Evolutionary conservation across 2,329 filamentous ascomycete species (phyloP).

Genomic region (Aspergillus sp.): DNA sequence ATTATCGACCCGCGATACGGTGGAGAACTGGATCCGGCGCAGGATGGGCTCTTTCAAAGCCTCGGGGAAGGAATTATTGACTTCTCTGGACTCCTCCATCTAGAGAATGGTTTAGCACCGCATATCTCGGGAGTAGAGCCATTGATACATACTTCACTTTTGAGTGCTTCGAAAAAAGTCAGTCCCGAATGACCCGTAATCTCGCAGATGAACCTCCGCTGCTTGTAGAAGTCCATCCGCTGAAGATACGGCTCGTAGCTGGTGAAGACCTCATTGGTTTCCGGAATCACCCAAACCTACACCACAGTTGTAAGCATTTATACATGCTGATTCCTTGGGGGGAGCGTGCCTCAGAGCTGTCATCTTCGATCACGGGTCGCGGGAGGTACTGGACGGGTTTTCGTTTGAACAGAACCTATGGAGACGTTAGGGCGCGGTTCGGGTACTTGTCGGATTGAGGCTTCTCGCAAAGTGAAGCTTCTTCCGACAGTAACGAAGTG

Average conservation of each 20-base stretch:
- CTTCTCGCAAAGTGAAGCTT: neutral
- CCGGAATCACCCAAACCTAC: conserved; percentile 87
- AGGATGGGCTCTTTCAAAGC: conserved; percentile 86
- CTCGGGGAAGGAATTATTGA: conserved; percentile 89
- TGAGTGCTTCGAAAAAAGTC: conserved; percentile 87
- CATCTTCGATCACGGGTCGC: conserved; percentile 70
- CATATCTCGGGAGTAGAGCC: conserved; percentile 5
- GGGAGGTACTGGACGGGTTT: conserved; percentile 86
- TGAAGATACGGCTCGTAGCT: conserved; percentile 85
- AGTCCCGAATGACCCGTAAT: conserved; percentile 91
- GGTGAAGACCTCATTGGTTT: conserved; percentile 86
- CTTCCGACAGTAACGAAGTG: neutral
- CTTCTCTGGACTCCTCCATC: conserved; percentile 78
- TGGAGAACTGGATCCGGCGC: conserved; percentile 87
- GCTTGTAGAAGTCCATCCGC: conserved; percentile 89
- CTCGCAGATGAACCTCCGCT: conserved; percentile 91
- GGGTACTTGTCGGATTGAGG: neutral
- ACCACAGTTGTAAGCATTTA: conserved; percentile 12
- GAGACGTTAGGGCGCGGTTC: conserved; percentile 17
- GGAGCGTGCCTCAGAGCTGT: conserved; percentile 72
- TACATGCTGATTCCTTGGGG: conserved; percentile 8
- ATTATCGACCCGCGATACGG: conserved; percentile 83
- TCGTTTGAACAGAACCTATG: conserved; percentile 88
- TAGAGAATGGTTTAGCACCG: conserved; percentile 32
- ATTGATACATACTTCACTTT: conserved; percentile 72